Conservation (phyloP, 148 eudicot genomes). For the Fagopyrum homotropicum region DNA sequence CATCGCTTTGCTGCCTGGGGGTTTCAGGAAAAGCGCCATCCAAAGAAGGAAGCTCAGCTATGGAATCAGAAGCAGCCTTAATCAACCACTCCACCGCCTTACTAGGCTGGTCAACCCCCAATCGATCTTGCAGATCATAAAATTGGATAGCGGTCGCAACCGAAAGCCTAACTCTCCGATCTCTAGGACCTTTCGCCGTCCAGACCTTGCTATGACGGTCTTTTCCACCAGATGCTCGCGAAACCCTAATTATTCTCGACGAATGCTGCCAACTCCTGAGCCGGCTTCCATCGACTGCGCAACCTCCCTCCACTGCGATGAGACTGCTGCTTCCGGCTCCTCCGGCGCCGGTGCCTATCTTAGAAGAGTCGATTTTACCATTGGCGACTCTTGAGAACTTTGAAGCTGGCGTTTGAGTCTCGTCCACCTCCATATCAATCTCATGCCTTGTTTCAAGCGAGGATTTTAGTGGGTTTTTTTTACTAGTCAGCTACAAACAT, state of each 20-base stretch:
- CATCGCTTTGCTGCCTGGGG: conserved; percentile 42
- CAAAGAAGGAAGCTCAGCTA: conserved; percentile 69
- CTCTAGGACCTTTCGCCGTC: conserved; percentile 80
- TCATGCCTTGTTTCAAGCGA: conserved; percentile 38
- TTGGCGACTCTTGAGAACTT: conserved; percentile 56
- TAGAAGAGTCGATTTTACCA: conserved; percentile 26
- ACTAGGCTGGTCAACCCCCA: conserved; percentile 86
- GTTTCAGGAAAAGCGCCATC: conserved; percentile 41
- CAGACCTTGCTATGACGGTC: conserved; percentile 90
- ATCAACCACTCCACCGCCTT: conserved; percentile 96
- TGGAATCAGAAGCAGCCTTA: conserved; percentile 60
- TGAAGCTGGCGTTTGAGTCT: conserved; percentile 47
- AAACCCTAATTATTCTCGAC: conserved; percentile 87
- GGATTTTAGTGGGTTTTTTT: not conserved
- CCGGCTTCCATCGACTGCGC: conserved; percentile 12
- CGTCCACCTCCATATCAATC: conserved; percentile 77
- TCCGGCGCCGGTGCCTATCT: conserved; percentile 16
- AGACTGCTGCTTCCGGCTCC: conserved; percentile 15
- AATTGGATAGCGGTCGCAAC: conserved; percentile 84
- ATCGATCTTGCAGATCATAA: conserved; percentile 77
- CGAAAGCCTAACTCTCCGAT: conserved; percentile 72
- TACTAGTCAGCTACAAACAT: not conserved
- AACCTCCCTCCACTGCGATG: conserved; percentile 12
- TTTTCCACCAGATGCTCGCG: conserved; percentile 83
- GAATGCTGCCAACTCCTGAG: conserved; percentile 63